Conservation (phyloP, 2,329 filamentous ascomycete species). For the Didymella exigua region DNA sequence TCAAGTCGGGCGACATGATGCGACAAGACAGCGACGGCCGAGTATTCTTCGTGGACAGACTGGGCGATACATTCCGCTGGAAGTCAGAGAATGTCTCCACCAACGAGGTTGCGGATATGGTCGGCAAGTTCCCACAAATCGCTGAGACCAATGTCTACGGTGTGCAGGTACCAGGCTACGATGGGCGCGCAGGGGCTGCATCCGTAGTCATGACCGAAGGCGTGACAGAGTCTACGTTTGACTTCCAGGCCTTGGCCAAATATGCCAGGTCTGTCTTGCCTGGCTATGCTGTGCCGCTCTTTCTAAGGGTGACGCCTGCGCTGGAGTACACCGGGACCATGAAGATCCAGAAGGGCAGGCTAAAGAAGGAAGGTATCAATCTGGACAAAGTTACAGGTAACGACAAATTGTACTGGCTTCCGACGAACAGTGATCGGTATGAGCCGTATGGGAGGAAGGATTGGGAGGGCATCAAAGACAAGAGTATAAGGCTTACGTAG, state of each 20-base stretch:
- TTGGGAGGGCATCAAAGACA: constrained; percentile 41
- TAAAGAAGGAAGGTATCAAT: constrained; percentile 53
- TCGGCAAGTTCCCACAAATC: constrained; percentile 50
- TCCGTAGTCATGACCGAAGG: constrained; percentile 48
- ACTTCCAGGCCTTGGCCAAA: constrained; percentile 46
- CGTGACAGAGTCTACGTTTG: constrained; percentile 37
- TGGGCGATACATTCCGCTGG: constrained; percentile 50
- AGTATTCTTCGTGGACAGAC: constrained; percentile 47
- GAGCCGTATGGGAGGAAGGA: constrained; percentile 48
- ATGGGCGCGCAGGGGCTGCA: constrained; percentile 53
- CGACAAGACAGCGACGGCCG: constrained; percentile 43
- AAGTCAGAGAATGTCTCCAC: constrained; percentile 56
- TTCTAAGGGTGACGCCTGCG: constrained; percentile 48
- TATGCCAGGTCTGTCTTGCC: constrained; percentile 51
- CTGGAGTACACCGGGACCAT: constrained; percentile 55
- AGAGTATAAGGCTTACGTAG: constrained; percentile 34
- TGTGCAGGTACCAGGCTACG: constrained; percentile 51
- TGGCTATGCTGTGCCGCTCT: constrained; percentile 54
- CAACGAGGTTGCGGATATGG: constrained; percentile 52
- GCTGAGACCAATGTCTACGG: constrained; percentile 55
- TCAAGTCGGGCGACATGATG: constrained; percentile 49
- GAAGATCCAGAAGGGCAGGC: constrained; percentile 53
- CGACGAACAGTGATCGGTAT: constrained; percentile 42
- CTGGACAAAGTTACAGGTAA: constrained; percentile 46
- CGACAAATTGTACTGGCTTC: constrained; percentile 52